Evolutionary conservation across 805 yeast genomes (phyloP).

Genomic region (Candida silvicultrix): DNA sequence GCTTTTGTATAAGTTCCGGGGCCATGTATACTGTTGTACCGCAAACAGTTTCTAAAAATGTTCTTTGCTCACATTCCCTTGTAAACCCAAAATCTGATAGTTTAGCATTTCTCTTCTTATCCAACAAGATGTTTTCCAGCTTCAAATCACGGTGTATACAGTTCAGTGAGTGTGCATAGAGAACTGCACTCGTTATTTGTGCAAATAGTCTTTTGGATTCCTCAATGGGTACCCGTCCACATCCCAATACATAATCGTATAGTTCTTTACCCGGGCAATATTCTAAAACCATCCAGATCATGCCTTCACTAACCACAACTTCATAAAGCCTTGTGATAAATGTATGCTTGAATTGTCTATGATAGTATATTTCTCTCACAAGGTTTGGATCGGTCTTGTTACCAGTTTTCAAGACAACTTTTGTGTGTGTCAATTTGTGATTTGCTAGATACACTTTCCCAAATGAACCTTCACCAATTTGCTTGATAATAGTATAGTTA

Average conservation of each 20-base stretch:
- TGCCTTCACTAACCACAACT: slow-evolving; percentile 70
- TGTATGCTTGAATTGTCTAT: slow-evolving; percentile 76
- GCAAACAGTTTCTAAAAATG: slow-evolving; percentile 72
- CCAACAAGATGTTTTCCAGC: slow-evolving; percentile 69
- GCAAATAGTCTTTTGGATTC: slow-evolving; percentile 51
- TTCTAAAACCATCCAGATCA: slow-evolving; percentile 84
- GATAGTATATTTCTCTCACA: slow-evolving; percentile 86
- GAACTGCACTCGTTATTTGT: slow-evolving; percentile 53
- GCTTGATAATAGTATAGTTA: slow-evolving; percentile 63
- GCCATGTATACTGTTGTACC: slow-evolving; percentile 98
- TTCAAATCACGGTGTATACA: slow-evolving; percentile 83
- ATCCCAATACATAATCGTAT: slow-evolving; percentile 55
- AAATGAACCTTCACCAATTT: slow-evolving; percentile 88
- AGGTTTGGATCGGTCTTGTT: slow-evolving; percentile 73
- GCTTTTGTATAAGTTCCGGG: slow-evolving; percentile 72
- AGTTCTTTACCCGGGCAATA: slow-evolving; percentile 81
- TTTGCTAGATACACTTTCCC: slow-evolving; percentile 86
- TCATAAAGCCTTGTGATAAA: slow-evolving; percentile 83
- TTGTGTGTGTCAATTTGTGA: slow-evolving; percentile 68
- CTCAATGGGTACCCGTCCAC: slow-evolving; percentile 42
- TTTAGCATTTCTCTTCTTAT: slow-evolving; percentile 55
- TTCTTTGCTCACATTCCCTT: slow-evolving; percentile 57
- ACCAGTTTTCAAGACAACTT: slow-evolving; percentile 82
- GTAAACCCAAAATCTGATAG: slow-evolving; percentile 94
- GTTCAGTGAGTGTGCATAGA: slow-evolving; percentile 68